These are phyloP conservation scores for Cladosporium sp. DNA, from an alignment of 2,329 filamentous ascomycete genomes.

Conservation along the genomic window DNA sequence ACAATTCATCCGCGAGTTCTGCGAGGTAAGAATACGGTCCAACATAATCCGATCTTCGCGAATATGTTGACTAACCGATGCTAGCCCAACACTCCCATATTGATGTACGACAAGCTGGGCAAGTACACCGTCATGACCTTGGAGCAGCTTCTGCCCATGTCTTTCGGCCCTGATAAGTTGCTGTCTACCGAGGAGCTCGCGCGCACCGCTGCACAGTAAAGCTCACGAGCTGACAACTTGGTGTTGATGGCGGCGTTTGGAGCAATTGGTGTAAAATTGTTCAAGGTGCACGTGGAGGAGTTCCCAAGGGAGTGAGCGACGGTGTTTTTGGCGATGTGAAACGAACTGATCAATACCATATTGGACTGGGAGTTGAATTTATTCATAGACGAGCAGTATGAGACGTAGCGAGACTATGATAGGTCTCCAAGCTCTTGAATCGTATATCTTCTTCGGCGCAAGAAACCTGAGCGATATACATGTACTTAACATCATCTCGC, in stretches of 20 bases:
- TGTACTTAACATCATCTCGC: too few relatives aligned
- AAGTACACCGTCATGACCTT: constrained; percentile 67
- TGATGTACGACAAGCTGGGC: constrained; percentile 87
- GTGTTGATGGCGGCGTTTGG: neutral
- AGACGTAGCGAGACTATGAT: too few relatives aligned
- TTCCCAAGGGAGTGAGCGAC: too few relatives aligned
- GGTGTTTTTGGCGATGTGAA: too few relatives aligned
- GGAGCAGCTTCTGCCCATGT: constrained; percentile 55
- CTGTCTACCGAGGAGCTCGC: constrained; percentile 26
- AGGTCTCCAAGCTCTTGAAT: too few relatives aligned
- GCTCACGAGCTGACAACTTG: too few relatives aligned
- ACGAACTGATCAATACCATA: too few relatives aligned
- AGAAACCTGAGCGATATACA: too few relatives aligned
- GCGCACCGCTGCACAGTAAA: neutral
- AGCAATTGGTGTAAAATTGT: neutral
- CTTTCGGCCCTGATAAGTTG: constrained; percentile 51
- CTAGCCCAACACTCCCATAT: constrained; percentile 59
- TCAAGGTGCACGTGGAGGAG: neutral
- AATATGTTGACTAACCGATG: neutral
- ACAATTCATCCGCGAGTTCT: constrained; percentile 62
- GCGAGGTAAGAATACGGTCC: constrained; percentile 31
- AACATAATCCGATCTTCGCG: neutral
- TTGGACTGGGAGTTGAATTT: too few relatives aligned
- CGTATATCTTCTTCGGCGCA: too few relatives aligned
- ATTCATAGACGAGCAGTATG: too few relatives aligned